These are phyloP conservation scores for Boletus mariae DNA, from an alignment of 1,284 basidiomycete species.

Conservation along the genomic window DNA sequence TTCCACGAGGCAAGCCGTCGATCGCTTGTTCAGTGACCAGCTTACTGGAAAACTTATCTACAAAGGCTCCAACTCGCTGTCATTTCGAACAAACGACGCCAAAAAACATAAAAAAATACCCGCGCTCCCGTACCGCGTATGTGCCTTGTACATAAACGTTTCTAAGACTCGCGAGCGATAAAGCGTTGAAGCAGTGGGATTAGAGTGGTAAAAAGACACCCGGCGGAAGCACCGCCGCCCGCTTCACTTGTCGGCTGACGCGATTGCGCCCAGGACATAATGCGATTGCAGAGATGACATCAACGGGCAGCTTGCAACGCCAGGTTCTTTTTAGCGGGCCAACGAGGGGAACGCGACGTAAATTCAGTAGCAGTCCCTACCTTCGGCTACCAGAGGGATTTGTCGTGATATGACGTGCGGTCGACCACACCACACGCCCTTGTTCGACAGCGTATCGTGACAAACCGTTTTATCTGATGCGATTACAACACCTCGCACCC, in stretches of 20 bases:
- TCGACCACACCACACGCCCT: no score
- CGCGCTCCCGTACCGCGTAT: no score
- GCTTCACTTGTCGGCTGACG: no score
- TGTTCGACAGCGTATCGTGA: not conserved
- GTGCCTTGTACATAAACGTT: not conserved
- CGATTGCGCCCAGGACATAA: not conserved
- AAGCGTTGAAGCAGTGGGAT: not conserved
- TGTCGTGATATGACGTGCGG: no score
- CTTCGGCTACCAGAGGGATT: no score
- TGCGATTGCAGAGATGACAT: not conserved
- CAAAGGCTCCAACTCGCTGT: not conserved
- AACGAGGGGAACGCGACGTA: not conserved
- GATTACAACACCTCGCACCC: not conserved
- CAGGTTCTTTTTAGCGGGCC: not conserved
- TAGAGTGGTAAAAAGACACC: not conserved
- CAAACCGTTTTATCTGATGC: not conserved
- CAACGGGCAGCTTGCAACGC: not conserved
- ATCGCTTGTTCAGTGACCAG: not conserved
- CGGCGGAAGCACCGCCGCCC: no score
- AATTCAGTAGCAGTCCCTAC: not conserved
- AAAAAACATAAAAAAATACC: not conserved
- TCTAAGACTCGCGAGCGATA: not conserved
- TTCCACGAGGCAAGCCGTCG: not conserved
- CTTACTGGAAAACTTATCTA: no score
- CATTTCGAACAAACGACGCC: not conserved